Base-by-base conservation (phyloP, 495 filamentous ascomycete genomes). In the Penicillium paxilli region DNA sequence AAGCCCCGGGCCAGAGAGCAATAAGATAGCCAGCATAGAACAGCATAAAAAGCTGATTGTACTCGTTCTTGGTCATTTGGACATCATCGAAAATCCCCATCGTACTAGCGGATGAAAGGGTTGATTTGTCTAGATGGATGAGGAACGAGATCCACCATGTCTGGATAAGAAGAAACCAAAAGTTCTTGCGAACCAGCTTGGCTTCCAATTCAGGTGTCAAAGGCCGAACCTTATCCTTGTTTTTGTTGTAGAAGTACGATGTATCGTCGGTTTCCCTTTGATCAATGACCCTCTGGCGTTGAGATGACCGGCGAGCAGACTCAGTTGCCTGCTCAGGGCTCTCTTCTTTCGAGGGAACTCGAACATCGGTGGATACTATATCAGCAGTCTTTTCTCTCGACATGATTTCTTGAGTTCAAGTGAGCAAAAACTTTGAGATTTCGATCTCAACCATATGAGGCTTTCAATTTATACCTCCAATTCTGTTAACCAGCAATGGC, bases 61-160 rank as follows among this genome's bases (percentile, higher is more conserved):
- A 52, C 40, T 52, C 49, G 22, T 52, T 52, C 20, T 52, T 52
- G 17, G 35, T 30, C 49, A 52, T 52, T 19, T 52, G 8, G 35
- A 52, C 49, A 23, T 52, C 49, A 8, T 44, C 26, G 23, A 52
- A 52, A 32, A 52, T 52, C 5, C 49, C 49, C 49, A 52, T 52
- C 10, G 49, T 52, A 52, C 49, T 52, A 14, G 49, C 49, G 17
- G 49, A 52, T 21, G 49, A 52, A 23, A 52, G 49, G 11, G 49
- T 52, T 12, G 49, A 41, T 23, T 44, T 41, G 22, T 52, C 49
- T 20, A 52, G 24, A 52, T 52, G 49, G 16, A 52, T 52, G 38
- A 52, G 49, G 24, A 52, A 52, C 12, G 49, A 52, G n/a, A 52
- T 52, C 49, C 49, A 52, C 49, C 49, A 52, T 32, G 49, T 52